Conservation (phyloP, 2,329 filamentous ascomycete genomes). For the Onygenales sp. region DNA sequence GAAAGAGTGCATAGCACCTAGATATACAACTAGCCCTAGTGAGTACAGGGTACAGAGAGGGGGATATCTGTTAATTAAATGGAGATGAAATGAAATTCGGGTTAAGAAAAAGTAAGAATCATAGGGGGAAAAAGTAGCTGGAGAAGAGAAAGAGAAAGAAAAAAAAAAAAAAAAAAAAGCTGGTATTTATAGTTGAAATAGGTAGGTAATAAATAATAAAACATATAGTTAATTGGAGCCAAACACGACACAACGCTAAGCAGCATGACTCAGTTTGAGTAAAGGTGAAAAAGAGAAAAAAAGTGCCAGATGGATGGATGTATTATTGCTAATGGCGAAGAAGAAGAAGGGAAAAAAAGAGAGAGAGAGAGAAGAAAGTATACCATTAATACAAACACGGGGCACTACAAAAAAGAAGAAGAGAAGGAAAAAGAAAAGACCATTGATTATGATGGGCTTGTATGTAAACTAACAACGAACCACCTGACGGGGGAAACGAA, state of each 20-base stretch:
- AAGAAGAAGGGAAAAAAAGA: slow-evolving; percentile 7
- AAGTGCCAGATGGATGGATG: background rate
- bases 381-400: background rate
- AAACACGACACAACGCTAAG: background rate
- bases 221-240: slow-evolving; percentile 1
- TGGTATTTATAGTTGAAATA: background rate
- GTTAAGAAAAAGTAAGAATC: background rate
- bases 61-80: too few relatives aligned
- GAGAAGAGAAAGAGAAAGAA: background rate
- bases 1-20: too few relatives aligned
- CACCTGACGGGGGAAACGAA: background rate
- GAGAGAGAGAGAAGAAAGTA: slow-evolving; percentile 8
- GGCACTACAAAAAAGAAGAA: background rate
- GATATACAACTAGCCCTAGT: too few relatives aligned
- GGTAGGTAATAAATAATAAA: slow-evolving; percentile 1
- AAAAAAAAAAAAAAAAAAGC: slow-evolving; percentile 19
- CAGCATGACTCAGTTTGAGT: too few relatives aligned
- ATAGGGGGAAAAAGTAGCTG: background rate
- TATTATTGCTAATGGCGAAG: background rate
- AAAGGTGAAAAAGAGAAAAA: too few relatives aligned
- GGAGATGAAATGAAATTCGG: background rate
- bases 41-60: too few relatives aligned
- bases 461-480: too few relatives aligned
- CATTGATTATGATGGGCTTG: too few relatives aligned
- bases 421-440: slow-evolving; percentile 1